phyloP scores from a whole-genome alignment of 306 rosid genomes.

The Dalbergia cochinchinensis region DNA sequence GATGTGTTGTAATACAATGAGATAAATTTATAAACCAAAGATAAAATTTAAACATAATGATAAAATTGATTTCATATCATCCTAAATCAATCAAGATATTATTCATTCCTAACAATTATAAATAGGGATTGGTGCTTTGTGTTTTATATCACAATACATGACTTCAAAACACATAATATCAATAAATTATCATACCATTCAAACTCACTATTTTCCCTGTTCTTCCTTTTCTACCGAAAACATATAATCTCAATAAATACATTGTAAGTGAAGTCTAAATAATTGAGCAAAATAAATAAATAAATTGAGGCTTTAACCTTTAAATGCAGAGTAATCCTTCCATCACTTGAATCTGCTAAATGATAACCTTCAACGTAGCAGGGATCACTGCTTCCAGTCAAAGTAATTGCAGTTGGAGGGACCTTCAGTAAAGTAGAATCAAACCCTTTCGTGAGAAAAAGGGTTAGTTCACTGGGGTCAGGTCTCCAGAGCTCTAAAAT shows the following conservation, averaged over 20 bases:
- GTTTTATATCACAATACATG: background rate
- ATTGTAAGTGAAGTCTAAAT: background rate
- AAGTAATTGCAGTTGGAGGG: conserved; percentile 94
- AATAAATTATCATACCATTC: no score
- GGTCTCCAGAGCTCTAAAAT: conserved; percentile 99
- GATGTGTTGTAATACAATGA: no score
- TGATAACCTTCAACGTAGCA: conserved; percentile 98
- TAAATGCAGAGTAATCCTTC: conserved; percentile 89
- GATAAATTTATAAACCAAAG: no score
- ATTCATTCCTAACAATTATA: no score
- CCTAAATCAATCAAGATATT: no score
- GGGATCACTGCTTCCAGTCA: conserved; percentile 99
- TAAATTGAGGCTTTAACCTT: conserved; percentile 64
- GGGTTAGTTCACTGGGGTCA: conserved; percentile 90
- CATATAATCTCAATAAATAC: background rate
- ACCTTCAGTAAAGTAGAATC: conserved; percentile 91
- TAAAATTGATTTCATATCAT: no score
- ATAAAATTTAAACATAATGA: no score
- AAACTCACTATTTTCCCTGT: background rate
- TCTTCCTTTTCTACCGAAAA: background rate
- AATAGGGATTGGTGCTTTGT: background rate
- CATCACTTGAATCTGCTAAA: conserved; percentile 92
- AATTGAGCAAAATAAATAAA: conserved; percentile 22
- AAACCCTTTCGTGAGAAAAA: conserved; percentile 88
- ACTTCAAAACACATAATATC: background rate